Evolutionary conservation across 306 rosid genomes (phyloP).

Genomic region (Pyrus betulifolia): DNA sequence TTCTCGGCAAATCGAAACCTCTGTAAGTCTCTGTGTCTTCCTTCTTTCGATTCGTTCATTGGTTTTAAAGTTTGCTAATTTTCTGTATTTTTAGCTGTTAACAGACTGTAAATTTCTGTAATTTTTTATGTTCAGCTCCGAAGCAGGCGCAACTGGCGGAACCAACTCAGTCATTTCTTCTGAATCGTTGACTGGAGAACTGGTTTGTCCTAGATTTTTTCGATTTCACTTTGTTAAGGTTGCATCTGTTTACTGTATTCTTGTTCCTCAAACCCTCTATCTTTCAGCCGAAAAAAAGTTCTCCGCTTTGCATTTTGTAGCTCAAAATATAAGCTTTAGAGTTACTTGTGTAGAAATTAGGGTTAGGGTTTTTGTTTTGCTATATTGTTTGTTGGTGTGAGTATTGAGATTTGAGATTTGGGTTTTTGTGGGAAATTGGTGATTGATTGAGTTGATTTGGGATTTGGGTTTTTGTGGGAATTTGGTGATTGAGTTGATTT

Average conservation of each 20-base stretch:
- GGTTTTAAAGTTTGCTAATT: not conserved
- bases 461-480: slow-evolving; percentile 4
- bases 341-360: not conserved
- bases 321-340: not conserved
- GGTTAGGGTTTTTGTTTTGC: not conserved
- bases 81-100: not conserved
- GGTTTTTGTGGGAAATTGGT: not conserved
- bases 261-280: not conserved
- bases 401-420: not conserved
- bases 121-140: not conserved
- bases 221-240: not conserved
- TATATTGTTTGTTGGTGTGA: not conserved
- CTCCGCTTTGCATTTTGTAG: not conserved
- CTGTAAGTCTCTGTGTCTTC: slow-evolving; percentile 12
- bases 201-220: slow-evolving; percentile 2
- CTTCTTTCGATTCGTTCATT: not conserved
- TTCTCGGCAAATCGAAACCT: slow-evolving; percentile 2
- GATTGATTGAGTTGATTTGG: not conserved
- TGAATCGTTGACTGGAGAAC: not conserved
- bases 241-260: not conserved
- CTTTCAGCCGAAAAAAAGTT: not conserved
- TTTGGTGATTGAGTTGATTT: not conserved
- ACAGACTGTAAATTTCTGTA: not conserved
- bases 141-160: not conserved
- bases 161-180: slow-evolving; percentile 3